These are phyloP conservation scores for Hypericum perforatum DNA, from an alignment of 345 rosid genomes.

Conservation along the genomic window DNA sequence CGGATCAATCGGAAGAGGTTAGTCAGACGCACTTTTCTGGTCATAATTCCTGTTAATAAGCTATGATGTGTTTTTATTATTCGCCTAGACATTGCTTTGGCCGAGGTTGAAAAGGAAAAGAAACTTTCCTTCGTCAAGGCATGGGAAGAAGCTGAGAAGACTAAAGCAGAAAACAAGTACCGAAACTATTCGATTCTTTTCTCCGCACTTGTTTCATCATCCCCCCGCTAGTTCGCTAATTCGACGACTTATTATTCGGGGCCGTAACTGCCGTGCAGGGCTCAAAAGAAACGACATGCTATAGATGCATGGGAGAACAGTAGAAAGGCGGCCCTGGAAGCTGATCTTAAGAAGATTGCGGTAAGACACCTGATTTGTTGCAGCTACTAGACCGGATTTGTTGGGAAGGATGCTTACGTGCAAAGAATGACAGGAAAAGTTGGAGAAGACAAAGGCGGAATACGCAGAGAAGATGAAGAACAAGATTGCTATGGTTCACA, in stretches of 20 bases:
- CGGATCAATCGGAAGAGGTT: constrained; percentile 67
- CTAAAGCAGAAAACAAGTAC: constrained; percentile 82
- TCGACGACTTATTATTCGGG: background rate
- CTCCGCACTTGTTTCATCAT: background rate
- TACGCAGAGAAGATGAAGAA: constrained; percentile 81
- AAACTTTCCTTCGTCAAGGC: constrained; percentile 54
- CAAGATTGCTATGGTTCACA: constrained; percentile 63
- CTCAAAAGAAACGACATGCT: constrained; percentile 62
- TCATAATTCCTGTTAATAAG: too few species aligned
- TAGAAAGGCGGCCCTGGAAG: constrained; percentile 70
- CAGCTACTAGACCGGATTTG: too few species aligned
- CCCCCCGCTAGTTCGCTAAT: background rate
- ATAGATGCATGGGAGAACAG: constrained; percentile 81
- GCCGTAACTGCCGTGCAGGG: constrained; percentile 34
- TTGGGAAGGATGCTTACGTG: background rate
- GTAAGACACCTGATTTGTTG: too few species aligned
- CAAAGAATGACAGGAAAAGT: constrained; percentile 43
- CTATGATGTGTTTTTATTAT: constrained; percentile 1
- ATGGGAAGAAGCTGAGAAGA: constrained; percentile 86
- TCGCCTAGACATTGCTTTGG: constrained; percentile 63
- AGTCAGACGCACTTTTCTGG: too few species aligned
- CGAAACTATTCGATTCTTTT: constrained; percentile 8
- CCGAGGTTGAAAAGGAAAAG: constrained; percentile 67
- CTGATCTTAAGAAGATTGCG: constrained; percentile 63
- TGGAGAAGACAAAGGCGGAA: constrained; percentile 75